These are phyloP conservation scores for Calonectria naviculata DNA, from an alignment of 2,329 filamentous ascomycete species.

Conservation along the genomic window DNA sequence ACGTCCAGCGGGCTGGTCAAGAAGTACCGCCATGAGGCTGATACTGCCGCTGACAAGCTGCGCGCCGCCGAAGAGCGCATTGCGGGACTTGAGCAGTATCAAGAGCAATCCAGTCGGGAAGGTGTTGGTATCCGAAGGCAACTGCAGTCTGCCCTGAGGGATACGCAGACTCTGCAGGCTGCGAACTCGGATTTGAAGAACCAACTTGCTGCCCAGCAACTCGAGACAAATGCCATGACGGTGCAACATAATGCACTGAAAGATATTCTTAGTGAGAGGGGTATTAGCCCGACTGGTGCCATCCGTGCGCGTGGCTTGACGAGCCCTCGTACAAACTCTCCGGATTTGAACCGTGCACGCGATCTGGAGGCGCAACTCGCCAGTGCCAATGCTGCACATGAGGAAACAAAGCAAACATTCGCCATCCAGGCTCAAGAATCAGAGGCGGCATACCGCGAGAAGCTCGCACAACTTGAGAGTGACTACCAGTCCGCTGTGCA, in stretches of 20 bases:
- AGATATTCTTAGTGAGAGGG: conserved; percentile 89
- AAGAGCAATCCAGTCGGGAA: conserved; percentile 96
- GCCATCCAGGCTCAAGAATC: conserved; percentile 86
- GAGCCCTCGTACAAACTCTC: conserved; percentile 77
- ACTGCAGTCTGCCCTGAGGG: conserved; percentile 84
- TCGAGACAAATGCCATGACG: conserved; percentile 92
- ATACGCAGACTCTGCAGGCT: conserved; percentile 83
- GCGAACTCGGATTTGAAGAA: conserved; percentile 86
- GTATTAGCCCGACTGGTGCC: conserved; percentile 80
- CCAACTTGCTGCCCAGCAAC: conserved; percentile 84
- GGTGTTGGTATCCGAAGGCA: conserved; percentile 90
- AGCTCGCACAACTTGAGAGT: conserved; percentile 92
- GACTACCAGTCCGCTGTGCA: conserved; percentile 98
- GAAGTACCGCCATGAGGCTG: conserved; percentile 90
- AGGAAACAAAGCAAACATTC: conserved; percentile 83
- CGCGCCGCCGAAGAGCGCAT: conserved; percentile 96
- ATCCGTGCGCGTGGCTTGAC: conserved; percentile 79
- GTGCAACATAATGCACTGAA: conserved; percentile 95
- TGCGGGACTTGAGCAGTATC: conserved; percentile 94
- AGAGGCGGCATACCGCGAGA: conserved; percentile 91
- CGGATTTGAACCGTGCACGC: conserved; percentile 81
- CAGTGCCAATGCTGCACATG: conserved; percentile 80
- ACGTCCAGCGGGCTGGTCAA: conserved; percentile 83
- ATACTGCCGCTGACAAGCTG: conserved; percentile 87
- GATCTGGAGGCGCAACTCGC: conserved; percentile 92